Evolutionary conservation across 805 yeast genomes (phyloP), one percentile per base, ranked within the genome.

Genomic region (Pichia thaimueangensis): DNA sequence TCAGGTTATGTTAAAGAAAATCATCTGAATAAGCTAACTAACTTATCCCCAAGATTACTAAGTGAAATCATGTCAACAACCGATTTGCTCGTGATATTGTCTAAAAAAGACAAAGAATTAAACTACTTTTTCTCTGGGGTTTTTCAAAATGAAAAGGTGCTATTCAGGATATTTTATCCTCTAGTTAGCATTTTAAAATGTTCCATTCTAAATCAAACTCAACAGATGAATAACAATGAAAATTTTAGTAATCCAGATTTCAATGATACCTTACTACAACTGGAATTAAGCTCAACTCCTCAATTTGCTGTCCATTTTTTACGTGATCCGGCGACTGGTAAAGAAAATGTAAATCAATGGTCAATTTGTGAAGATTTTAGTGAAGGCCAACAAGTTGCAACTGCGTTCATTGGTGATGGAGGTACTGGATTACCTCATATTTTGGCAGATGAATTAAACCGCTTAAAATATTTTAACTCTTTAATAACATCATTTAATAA

Each of bases 311-410:
- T 85, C 1, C 81, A 80, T 53, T 84, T 83, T 57, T 65, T 78
- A 44, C 72, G 75, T 51, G 76, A 76, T 15, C 70, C 70, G 39
- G 58, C 56, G 6, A 56, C 66, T 7, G 65, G 65, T 2, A 70
- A 70, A 47, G 67, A 71, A 30, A 68, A 72, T 48, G 59, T 70
- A 20, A 80, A 80, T 56, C 84, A 78, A 52, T 82, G 89, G 89
- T 79, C 85, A 1, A 79, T 82, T 21, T 83, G 91, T 60, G 91
- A 82, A 45, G 94, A 85, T 61, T 85, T 85, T 51, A 79, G 86
- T 45, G 93, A 84, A 53, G 89, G 86, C 12, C 87, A 82, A 54
- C 91, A 84, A 56, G 93, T 85, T 6, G 77, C 76, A 42, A 73
- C 71, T 45, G 91, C 93, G 0, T 77, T 67, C 55, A 65, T 70